Evolutionary conservation across 306 rosid genomes (phyloP).

Genomic region (Trifolium fragiferum): DNA sequence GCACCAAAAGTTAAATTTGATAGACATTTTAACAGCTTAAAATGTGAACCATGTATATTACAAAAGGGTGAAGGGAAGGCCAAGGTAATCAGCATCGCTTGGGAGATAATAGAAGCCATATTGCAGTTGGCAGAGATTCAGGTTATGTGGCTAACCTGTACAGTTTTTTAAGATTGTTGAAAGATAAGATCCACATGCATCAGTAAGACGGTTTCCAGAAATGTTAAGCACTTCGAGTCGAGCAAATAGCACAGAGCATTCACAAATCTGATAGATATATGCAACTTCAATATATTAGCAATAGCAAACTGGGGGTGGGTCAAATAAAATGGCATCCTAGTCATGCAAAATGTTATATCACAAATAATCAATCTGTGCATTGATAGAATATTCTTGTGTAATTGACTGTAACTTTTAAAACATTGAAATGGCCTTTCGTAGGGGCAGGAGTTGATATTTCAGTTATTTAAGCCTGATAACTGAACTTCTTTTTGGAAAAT

Average conservation of each 20-base stretch:
- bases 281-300: slow-evolving; percentile 18
- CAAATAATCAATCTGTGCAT: not conserved
- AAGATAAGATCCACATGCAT: slow-evolving; percentile 85
- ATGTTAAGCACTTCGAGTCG: slow-evolving; percentile 87
- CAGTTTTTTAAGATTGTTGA: slow-evolving; percentile 79
- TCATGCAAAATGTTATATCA: slow-evolving; percentile 19
- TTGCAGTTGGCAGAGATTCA: slow-evolving; percentile 35
- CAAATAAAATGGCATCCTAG: slow-evolving; percentile 4
- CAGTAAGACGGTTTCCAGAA: slow-evolving; percentile 92
- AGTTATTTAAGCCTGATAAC: slow-evolving; percentile 30
- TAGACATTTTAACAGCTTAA: slow-evolving; percentile 14
- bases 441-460: slow-evolving; percentile 21
- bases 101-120: slow-evolving; percentile 32
- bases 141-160: slow-evolving; percentile 61
- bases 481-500: slow-evolving; percentile 26
- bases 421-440: slow-evolving; percentile 18
- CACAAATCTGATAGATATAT: slow-evolving; percentile 70
- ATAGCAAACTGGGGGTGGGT: slow-evolving; percentile 18
- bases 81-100: slow-evolving; percentile 26
- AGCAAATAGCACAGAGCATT: slow-evolving; percentile 74
- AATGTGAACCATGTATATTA: slow-evolving; percentile 34
- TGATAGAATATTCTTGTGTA: slow-evolving; percentile 10
- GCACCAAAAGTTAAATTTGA: slow-evolving; percentile 5
- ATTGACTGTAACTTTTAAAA: slow-evolving; percentile 2
- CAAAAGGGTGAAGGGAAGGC: slow-evolving; percentile 29